phyloP scores from a whole-genome alignment of 352 stramenopile genomes.

The Globisporangium takayamanum region DNA sequence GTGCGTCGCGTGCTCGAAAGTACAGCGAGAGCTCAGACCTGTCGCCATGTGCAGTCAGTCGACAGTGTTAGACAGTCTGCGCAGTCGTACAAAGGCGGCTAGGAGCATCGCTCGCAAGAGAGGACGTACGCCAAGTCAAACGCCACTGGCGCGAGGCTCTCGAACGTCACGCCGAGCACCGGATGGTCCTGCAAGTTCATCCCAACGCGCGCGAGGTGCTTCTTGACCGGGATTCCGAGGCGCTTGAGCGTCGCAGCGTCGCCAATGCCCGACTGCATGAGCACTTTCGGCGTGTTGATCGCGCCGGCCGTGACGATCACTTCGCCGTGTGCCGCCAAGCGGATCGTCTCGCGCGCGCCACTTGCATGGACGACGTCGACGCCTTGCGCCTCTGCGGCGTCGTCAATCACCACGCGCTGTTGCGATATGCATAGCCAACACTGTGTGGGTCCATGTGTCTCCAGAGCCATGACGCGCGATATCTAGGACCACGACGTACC shows the following conservation, averaged over 20 bases:
- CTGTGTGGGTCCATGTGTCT: background rate
- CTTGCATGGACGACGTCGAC: conserved; percentile 34
- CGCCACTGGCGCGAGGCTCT: conserved; percentile 19
- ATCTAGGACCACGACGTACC: conserved; percentile 21
- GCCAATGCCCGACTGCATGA: conserved; percentile 67
- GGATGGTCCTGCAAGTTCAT: conserved; percentile 89
- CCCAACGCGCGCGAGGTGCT: conserved; percentile 68
- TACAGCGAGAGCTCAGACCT: conserved; percentile 43
- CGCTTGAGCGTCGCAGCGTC: conserved; percentile 33
- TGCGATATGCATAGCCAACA: conserved; percentile 14
- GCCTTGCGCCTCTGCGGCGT: conserved; percentile 24
- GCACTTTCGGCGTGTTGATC: conserved; percentile 83
- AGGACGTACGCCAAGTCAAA: conserved; percentile 42
- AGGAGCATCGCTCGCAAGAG: background rate
- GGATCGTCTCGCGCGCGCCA: conserved; percentile 31
- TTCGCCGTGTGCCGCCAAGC: conserved; percentile 30
- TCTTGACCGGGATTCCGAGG: conserved; percentile 44
- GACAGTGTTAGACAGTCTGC: background rate
- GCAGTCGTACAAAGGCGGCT: background rate
- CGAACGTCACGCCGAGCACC: conserved; percentile 71
- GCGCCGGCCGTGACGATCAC: conserved; percentile 79
- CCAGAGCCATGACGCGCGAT: no score
- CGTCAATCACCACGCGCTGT: conserved; percentile 37
- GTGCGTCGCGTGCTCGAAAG: conserved; percentile 27
- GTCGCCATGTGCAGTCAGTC: background rate